Evolutionary conservation across 345 rosid genomes (phyloP).

Genomic region (Populus pruinosa): DNA sequence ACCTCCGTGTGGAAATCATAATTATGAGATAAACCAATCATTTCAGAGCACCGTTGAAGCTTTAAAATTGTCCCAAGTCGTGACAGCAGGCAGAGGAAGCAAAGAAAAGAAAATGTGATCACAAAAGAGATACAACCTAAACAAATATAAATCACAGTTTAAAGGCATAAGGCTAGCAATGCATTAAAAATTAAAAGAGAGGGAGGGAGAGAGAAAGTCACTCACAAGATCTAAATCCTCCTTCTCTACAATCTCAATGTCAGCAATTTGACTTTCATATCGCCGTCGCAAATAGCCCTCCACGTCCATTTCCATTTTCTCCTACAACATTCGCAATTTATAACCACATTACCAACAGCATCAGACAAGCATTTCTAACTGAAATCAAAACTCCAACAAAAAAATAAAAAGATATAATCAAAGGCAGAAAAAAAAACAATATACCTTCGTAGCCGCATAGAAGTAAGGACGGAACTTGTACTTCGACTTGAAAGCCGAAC

Average conservation of each 20-base stretch:
- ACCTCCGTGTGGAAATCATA: background rate
- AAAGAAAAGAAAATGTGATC: too few relatives aligned
- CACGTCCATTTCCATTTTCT: slow-evolving; percentile 78
- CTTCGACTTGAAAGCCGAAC: slow-evolving; percentile 80
- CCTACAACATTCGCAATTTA: slow-evolving; percentile 33
- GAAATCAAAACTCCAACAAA: background rate
- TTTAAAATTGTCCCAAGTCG: too few relatives aligned
- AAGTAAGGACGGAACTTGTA: slow-evolving; percentile 88
- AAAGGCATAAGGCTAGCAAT: background rate
- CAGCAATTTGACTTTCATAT: slow-evolving; percentile 78
- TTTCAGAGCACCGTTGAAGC: background rate
- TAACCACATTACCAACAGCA: background rate
- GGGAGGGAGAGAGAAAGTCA: background rate
- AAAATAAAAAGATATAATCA: background rate
- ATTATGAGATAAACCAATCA: background rate
- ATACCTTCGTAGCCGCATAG: slow-evolving; percentile 78
- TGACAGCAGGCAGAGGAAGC: too few relatives aligned
- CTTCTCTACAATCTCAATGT: slow-evolving; percentile 63
- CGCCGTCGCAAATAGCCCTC: slow-evolving; percentile 83
- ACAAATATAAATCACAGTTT: background rate
- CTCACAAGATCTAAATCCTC: slow-evolving; percentile 96
- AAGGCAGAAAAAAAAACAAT: background rate
- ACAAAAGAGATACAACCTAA: background rate
- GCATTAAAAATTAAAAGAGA: background rate
- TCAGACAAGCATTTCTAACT: too few relatives aligned